phyloP scores from a whole-genome alignment of 768 basidiomycete genomes.

The Leccinum longicurvipes region DNA sequence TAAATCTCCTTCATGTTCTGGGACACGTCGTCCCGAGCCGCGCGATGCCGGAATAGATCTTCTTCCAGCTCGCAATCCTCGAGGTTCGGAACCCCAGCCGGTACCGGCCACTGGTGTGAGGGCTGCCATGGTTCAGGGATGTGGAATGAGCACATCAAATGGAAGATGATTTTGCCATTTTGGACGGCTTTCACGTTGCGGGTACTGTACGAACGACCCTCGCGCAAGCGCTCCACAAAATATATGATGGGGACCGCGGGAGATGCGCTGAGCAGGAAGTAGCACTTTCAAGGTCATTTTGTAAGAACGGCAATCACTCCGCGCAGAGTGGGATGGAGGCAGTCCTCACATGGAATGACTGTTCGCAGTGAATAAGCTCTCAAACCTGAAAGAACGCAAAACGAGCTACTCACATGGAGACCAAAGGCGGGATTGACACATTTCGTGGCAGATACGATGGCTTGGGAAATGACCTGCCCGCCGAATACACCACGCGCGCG shows the following conservation, averaged over 20 bases:
- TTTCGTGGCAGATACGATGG: slow-evolving; percentile 75
- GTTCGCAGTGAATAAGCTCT: neutral
- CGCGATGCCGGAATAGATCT: slow-evolving; percentile 31
- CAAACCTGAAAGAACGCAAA: neutral
- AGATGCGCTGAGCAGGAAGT: slow-evolving; percentile 76
- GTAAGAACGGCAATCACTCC: slow-evolving; percentile 3
- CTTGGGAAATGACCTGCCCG: slow-evolving; percentile 89
- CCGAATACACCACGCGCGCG: slow-evolving; percentile 76
- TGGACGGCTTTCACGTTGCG: slow-evolving; percentile 60
- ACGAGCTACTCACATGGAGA: slow-evolving; percentile 58
- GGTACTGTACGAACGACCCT: slow-evolving; percentile 73
- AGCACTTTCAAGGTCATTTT: slow-evolving; percentile 54
- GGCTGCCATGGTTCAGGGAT: slow-evolving; percentile 76
- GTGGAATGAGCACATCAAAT: slow-evolving; percentile 81
- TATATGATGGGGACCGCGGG: slow-evolving; percentile 73
- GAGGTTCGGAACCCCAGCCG: slow-evolving; percentile 47
- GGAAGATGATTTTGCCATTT: slow-evolving; percentile 49
- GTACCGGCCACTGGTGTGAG: slow-evolving; percentile 64
- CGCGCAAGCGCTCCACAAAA: slow-evolving; percentile 69
- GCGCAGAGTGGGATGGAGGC: neutral
- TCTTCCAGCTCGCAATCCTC: slow-evolving; percentile 66
- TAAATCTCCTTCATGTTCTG: slow-evolving; percentile 33
- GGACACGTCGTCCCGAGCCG: slow-evolving; percentile 30
- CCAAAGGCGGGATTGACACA: slow-evolving; percentile 63
- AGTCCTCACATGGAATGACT: slow-evolving; percentile 69